These are phyloP conservation scores for Acanthamoeba culbertsoni DNA, from an alignment of 208 protist species.

Conservation along the genomic window DNA sequence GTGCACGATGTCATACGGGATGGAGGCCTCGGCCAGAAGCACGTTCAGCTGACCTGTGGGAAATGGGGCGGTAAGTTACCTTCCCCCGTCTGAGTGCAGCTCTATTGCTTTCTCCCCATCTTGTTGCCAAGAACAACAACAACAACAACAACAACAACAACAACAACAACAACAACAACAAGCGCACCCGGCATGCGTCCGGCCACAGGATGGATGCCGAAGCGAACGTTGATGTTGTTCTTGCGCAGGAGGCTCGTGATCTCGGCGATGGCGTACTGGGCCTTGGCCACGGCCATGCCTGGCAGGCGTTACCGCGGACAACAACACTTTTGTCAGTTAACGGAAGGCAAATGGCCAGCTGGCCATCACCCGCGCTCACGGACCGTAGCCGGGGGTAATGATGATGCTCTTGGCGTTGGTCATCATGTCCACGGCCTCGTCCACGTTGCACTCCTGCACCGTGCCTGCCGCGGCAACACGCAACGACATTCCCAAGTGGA, in stretches of 20 bases:
- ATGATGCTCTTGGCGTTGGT: constrained; percentile 83
- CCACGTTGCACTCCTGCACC: constrained; percentile 21
- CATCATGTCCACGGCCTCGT: constrained; percentile 4
- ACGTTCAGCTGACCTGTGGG: constrained; percentile 91
- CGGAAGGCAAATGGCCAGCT: background rate
- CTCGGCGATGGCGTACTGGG: constrained; percentile 88
- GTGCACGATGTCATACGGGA: constrained; percentile 93
- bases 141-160: background rate
- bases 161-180: background rate
- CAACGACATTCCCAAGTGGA: background rate
- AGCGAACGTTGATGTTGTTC: constrained; percentile 77
- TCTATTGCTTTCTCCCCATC: too few species aligned
- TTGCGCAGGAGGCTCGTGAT: constrained; percentile 75
- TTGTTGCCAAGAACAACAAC: background rate
- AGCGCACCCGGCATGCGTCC: constrained; percentile 77
- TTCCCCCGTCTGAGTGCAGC: background rate
- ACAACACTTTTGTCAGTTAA: background rate
- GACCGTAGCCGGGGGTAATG: constrained; percentile 92
- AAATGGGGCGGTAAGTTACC: constrained; percentile 67
- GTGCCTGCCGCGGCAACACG: too few species aligned
- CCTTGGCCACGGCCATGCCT: constrained; percentile 88
- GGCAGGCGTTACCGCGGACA: background rate
- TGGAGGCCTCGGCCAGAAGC: constrained; percentile 87
- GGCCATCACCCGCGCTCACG: background rate
- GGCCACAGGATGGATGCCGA: constrained; percentile 91